Base-by-base conservation (phyloP, 1,139 yeast species). In the Yamadazyma friedrichii region DNA sequence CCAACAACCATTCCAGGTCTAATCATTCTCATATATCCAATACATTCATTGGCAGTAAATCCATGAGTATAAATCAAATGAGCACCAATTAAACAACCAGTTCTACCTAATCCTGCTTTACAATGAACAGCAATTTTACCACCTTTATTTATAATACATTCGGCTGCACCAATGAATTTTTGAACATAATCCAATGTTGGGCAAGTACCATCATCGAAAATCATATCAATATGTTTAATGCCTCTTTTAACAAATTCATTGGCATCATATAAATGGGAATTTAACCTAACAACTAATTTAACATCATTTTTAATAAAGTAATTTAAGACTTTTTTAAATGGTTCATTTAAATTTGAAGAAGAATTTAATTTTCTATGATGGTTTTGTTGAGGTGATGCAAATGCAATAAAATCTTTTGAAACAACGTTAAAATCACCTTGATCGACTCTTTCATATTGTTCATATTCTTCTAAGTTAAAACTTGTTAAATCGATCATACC, bases 1-100 rank as follows among this genome's bases (percentile, higher is more conserved):
- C 98, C 98, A 29, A 93, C 98, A 12, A 93, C 98, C 98, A 93
- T 93, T 26, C 98, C 98, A 0, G 98, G 98, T 51, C 98, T 79
- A 50, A 93, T 75, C 79, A 93, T 87, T 61, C 98, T 78, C 94
- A 93, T 87, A 58, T 89, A 93, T 1, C 93, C 96, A 54, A 93
- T 93, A 62, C 96, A 94, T 63, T 93, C 98, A 56, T 81, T 87
- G 6, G 98, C 98, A 5, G 98, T 93, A 59, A 93, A 93, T 0
- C 97, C 97, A 61, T 93, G 94, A 3, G 96, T 88, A 59, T 93
- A 93, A 39, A 93, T 93, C 49, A 93, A 72, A 64, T 93, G 96
- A 2, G 98, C 98, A 3, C 98, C 98, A 51, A 93, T 93, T 40
- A 93, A 76, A 64, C 98, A 93, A 15, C 98, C 98, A 0, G 98